Conservation (phyloP, 2,329 filamentous ascomycete genomes). For the Orbilia oligospora region DNA sequence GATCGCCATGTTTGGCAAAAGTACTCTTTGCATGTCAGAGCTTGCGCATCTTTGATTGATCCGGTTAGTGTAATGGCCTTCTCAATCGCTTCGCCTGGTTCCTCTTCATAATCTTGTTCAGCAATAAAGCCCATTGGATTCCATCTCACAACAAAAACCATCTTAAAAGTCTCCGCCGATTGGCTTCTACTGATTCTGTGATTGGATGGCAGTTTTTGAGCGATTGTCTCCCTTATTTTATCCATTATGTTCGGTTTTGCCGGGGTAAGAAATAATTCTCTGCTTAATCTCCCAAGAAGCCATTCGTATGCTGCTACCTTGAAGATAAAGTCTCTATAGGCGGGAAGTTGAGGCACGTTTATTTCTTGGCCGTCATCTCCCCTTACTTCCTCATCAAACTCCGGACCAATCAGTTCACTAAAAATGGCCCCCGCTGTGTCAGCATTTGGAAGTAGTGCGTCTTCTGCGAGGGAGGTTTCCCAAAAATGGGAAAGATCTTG, state of each 20-base stretch:
- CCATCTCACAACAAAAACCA: constrained; percentile 32
- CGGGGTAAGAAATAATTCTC: constrained; percentile 27
- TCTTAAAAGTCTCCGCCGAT: constrained; percentile 19
- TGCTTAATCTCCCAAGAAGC: constrained; percentile 45
- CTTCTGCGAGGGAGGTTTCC: no score
- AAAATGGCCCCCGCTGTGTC: no score
- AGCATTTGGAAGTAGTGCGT: no score
- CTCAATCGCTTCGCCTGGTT: constrained; percentile 24
- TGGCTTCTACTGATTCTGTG: constrained; percentile 33
- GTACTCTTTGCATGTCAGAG: constrained; percentile 63
- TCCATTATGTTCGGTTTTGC: constrained; percentile 29
- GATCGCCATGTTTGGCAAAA: constrained; percentile 62
- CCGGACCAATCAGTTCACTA: no score
- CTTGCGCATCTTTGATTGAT: constrained; percentile 62
- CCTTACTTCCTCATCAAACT: background rate
- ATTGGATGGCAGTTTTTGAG: background rate
- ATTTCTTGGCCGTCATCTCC: background rate
- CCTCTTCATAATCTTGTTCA: constrained; percentile 39
- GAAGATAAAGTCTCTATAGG: constrained; percentile 36
- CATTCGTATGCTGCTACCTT: constrained; percentile 55
- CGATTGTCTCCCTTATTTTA: constrained; percentile 10
- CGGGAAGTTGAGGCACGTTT: no score
- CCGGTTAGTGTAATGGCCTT: constrained; percentile 62
- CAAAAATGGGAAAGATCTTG: no score
- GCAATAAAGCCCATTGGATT: constrained; percentile 27